Base-by-base conservation (phyloP, 768 basidiomycete genomes). In the Trametes coccinea region DNA sequence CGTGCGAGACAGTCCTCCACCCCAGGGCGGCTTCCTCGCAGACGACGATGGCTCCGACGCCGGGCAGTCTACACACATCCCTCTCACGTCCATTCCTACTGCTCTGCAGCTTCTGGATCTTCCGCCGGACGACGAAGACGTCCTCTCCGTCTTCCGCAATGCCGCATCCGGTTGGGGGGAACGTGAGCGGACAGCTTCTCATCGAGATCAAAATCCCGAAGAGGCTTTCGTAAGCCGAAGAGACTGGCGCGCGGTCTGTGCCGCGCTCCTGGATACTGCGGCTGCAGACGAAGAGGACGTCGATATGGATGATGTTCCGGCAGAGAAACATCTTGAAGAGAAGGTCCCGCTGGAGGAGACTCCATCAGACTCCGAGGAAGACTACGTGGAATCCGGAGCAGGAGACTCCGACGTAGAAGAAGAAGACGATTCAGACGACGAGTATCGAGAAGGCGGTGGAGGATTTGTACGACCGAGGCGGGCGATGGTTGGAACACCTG, bases 171-270 rank as follows among this genome's bases (percentile, higher is more conserved):
- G 90, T 16, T 92, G 92, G 91, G 30, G 50, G 31, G 41, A 22
- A 13, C 47, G 34, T 74, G 73, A 9, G 62, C 67, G 61, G 31
- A 31, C 48, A 29, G 66, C 59, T 17, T 51, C 62, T 33, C 53
- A 62, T 11, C 34, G 27, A 13, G 53, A 61, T 10, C 60, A 56
- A 2, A 64, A 68, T 5, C 56, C 60, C 5, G 69, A 66, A 34
- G 75, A 71, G 13, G 72, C 72, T 31, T 71, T 74, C 46, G 82
- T 94, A 29, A 83, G 79, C 65, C 76, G 79, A 51, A 84, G 85
- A 31, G 92, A 93, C 69, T 94, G 89, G 89, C 82, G 89, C 40
- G 81, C 89, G 11, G 88, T 94, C 4, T 93, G 92, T 70, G 85
- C 87, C 9, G 88, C 88, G 4, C 75, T 94, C 11, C 77, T 93